Percentiles rank a stretch among this genome's conserved stretches.
Conservation (phyloP, 176 grass and related monocot species). For the Aegilops umbellulata region DNA sequence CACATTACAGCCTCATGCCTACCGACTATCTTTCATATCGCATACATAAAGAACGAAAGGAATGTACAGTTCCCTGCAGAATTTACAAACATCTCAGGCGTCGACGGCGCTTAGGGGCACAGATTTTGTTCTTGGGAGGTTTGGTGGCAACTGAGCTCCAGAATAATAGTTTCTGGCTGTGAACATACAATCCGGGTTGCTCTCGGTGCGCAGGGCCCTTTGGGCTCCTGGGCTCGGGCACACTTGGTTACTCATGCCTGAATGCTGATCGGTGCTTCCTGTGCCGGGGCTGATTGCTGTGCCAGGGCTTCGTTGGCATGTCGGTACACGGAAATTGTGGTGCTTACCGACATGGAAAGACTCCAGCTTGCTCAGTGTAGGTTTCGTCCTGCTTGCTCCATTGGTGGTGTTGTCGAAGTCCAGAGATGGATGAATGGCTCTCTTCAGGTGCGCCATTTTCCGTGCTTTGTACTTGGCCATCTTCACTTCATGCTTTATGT, state of each 20-base stretch:
- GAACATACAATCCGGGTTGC: constrained; percentile 30
- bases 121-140: constrained; percentile 51
- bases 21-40: constrained; percentile 34
- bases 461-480: constrained; percentile 45
- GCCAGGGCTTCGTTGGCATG: constrained; percentile 29
- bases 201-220: constrained; percentile 26
- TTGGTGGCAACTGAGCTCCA: constrained; percentile 34
- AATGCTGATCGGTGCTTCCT: background rate
- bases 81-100: constrained; percentile 39
- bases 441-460: constrained; percentile 39
- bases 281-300: constrained; percentile 19
- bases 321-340: constrained; percentile 60
- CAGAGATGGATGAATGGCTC: constrained; percentile 57
- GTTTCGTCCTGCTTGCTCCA: constrained; percentile 28
- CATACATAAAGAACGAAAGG: constrained; percentile 38
- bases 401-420: constrained; percentile 36
- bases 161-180: constrained; percentile 45
- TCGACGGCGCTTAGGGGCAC: constrained; percentile 40
- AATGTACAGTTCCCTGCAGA: constrained; percentile 43
- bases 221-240: constrained; percentile 35
- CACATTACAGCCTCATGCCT: constrained; percentile 26
- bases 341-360: constrained; percentile 83
- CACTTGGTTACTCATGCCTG: background rate
- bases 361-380: constrained; percentile 52
- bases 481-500: constrained; percentile 55